Base-by-base conservation (phyloP, 2,329 filamentous ascomycete species). In the Ophiocordyceps camponoti-saundersi region DNA sequence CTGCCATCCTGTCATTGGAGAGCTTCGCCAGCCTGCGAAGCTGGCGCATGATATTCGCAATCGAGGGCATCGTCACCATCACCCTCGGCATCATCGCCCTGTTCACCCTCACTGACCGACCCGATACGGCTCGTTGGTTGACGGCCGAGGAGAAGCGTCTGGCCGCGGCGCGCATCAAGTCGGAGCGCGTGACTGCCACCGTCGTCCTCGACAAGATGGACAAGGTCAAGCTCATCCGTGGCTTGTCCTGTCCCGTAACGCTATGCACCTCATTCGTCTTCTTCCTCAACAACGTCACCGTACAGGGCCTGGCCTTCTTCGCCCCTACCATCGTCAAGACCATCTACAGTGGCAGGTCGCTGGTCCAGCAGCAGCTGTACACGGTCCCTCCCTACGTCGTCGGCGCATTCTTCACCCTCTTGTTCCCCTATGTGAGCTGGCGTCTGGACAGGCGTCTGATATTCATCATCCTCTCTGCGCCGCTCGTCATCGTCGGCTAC, bases 301-400 rank as follows among this genome's bases (percentile, higher is more conserved):
- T 85, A 2, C 79, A 84, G 55, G 80, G 80, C 3, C 65, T 85
- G 4, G 77, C 77, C 1, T 83, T 84, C 66, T 85, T 85, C 60
- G 65, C 72, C 0, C 80, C 81, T 0, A 84, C 80, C 0, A 84
- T 85, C 48, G 78, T 85, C 48, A 63, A 61, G 44, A 80, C 73
- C 6, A 84, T 86, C 53, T 85, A 85, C 54, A 76, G 77, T 0
- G 55, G 70, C 2, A 64, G 65, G 26, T 52, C 53, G 1, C 70
- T 77, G 2, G 66, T 85, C 15, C 71, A 70, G 1, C 77, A 84
- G 56, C 82, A 86, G 59, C 72, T 85, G 0, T 75, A 75, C 51
- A 85, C 80, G 0, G 82, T 85, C 0, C 82, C 82, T 0, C 81
- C 81, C 0, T 86, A 85, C 54, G 61, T 80, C 0, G 75, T 85